Conservation (phyloP, 352 stramenopile species). For the Phytophthora ohioensis region DNA sequence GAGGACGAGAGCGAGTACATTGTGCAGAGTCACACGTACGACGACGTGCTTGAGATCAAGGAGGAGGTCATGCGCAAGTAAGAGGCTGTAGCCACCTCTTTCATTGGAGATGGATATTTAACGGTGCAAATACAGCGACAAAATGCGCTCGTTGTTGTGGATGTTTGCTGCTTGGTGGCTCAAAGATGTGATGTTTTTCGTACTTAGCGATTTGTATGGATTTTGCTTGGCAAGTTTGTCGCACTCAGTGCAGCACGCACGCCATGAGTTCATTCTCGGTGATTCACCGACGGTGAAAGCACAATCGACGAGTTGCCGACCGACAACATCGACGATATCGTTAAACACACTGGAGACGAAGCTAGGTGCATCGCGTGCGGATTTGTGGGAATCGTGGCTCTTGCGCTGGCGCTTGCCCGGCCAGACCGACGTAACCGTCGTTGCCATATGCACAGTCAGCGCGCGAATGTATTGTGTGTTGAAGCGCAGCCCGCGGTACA, state of each 20-base stretch:
- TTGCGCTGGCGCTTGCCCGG: no score
- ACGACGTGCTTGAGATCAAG: constrained; percentile 72
- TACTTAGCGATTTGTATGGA: constrained; percentile 3
- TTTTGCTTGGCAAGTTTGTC: constrained; percentile 1
- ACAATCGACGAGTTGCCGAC: background rate
- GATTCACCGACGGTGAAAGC: background rate
- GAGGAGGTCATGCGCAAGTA: constrained; percentile 85
- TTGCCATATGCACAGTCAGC: background rate
- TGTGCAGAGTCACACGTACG: constrained; percentile 76
- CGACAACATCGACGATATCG: constrained; percentile 6
- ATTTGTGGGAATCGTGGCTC: constrained; percentile 2
- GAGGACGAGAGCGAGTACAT: constrained; percentile 89
- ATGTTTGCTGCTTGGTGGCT: constrained; percentile 6
- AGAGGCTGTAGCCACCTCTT: constrained; percentile 6
- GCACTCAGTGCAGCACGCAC: background rate
- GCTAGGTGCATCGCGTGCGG: constrained; percentile 9
- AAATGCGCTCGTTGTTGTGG: constrained; percentile 13
- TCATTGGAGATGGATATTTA: constrained; percentile 33
- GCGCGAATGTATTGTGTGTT: constrained; percentile 2
- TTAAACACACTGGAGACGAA: constrained; percentile 4
- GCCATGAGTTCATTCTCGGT: background rate
- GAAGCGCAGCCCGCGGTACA: constrained; percentile 5
- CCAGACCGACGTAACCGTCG: no score
- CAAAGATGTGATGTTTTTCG: background rate
- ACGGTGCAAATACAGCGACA: constrained; percentile 18